Evolutionary conservation across 169 alveolate genomes (phyloP).

Genomic region (Eimeria zaria): DNA sequence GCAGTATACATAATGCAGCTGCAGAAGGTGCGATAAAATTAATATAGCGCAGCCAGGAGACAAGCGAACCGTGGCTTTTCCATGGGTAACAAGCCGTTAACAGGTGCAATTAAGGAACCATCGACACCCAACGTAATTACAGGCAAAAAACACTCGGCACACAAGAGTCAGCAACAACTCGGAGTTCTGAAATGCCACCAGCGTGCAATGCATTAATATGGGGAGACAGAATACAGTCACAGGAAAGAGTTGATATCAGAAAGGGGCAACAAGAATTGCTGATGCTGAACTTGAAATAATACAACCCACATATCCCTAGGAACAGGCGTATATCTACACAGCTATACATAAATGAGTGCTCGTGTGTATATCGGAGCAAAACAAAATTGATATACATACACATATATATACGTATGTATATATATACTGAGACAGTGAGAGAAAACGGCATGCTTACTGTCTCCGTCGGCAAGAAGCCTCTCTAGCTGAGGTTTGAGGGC

Average conservation of each 20-base stretch:
- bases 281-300: neutral
- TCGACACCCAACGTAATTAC: neutral
- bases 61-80: neutral
- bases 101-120: neutral
- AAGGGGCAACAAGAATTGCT: neutral
- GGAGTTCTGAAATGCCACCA: neutral
- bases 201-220: neutral
- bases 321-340: neutral
- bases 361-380: too few relatives aligned
- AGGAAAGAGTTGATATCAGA: neutral
- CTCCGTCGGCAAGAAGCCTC: conserved; percentile 79
- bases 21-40: neutral
- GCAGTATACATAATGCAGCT: neutral
- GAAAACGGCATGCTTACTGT: neutral
- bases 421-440: neutral
- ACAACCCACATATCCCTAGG: neutral
- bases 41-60: neutral
- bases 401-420: neutral
- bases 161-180: neutral
- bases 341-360: too few relatives aligned
- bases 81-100: neutral
- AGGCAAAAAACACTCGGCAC: neutral
- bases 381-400: neutral
- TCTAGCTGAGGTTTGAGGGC: conserved; percentile 87
- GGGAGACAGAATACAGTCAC: neutral